phyloP scores from a whole-genome alignment of 352 stramenopile genomes.

The Plasmopara viticola region DNA sequence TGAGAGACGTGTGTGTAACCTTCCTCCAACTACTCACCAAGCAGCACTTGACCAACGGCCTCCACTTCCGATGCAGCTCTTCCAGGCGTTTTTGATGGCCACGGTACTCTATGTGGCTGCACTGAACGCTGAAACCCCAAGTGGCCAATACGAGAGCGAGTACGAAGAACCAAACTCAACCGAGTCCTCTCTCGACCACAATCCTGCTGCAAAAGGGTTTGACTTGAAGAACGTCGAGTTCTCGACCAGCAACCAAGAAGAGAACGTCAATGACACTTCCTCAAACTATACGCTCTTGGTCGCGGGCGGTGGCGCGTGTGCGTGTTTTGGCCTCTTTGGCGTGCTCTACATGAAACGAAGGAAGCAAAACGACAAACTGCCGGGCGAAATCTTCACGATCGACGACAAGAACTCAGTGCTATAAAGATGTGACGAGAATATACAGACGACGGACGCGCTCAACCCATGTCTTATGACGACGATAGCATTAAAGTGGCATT shows the following conservation, averaged over 20 bases:
- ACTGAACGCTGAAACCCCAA: slow-evolving; percentile 11
- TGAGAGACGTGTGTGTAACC: neutral
- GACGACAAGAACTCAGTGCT: slow-evolving; percentile 70
- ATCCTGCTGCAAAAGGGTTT: slow-evolving; percentile 18
- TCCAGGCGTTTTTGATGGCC: slow-evolving; percentile 24
- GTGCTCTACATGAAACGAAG: slow-evolving; percentile 56
- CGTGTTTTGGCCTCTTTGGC: slow-evolving; percentile 42
- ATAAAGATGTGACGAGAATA: slow-evolving; percentile 21
- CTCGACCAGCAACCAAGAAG: slow-evolving; percentile 19
- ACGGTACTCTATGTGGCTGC: slow-evolving; percentile 16
- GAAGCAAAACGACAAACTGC: slow-evolving; percentile 37
- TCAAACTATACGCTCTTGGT: slow-evolving; percentile 14
- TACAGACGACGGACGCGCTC: neutral
- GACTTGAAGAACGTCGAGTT: slow-evolving; percentile 41
- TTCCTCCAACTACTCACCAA: neutral
- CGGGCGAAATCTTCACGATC: slow-evolving; percentile 71
- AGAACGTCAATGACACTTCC: slow-evolving; percentile 10
- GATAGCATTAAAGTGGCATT: slow-evolving; percentile 34
- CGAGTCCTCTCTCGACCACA: neutral
- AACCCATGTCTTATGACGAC: slow-evolving; percentile 33
- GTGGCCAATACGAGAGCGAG: slow-evolving; percentile 3
- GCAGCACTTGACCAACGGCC: neutral
- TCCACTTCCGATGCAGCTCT: slow-evolving; percentile 20
- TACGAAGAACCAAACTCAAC: neutral
- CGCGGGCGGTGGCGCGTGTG: slow-evolving; percentile 29